A percentile compares a stretch with the other conserved stretches of the same genome.
Conservation (phyloP, 1,284 basidiomycete species). For the Neolentinus lepideus region DNA sequence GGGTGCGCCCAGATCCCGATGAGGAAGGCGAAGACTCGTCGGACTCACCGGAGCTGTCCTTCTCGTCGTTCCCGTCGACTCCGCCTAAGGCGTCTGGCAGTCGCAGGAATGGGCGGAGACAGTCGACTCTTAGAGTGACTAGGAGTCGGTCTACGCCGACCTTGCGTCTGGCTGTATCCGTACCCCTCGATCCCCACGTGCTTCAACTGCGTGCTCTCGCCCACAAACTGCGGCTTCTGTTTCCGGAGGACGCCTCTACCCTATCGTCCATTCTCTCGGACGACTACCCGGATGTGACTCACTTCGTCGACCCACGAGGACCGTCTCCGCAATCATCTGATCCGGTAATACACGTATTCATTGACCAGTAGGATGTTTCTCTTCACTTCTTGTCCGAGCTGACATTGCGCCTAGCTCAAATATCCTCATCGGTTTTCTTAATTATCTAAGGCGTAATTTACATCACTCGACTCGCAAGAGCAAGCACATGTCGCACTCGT, state of each 20-base stretch:
- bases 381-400: constrained; percentile 6
- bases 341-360: constrained; percentile 72
- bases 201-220: constrained; percentile 46
- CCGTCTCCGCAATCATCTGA: constrained; percentile 41
- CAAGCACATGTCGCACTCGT: constrained; percentile 58
- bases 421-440: constrained; percentile 73
- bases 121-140: constrained; percentile 22
- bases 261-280: constrained; percentile 38
- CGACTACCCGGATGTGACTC: constrained; percentile 28
- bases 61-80: constrained; percentile 26
- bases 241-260: constrained; percentile 44
- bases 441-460: constrained; percentile 49
- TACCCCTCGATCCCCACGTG: constrained; percentile 42
- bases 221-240: constrained; percentile 47
- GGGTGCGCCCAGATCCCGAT: background rate
- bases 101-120: constrained; percentile 17
- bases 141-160: constrained; percentile 38
- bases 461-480: constrained; percentile 23
- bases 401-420: constrained; percentile 52
- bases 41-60: constrained; percentile 23
- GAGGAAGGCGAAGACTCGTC: constrained; percentile 18
- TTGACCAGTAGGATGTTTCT: constrained; percentile 61
- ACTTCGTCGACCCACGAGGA: constrained; percentile 45
- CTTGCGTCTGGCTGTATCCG: constrained; percentile 27
- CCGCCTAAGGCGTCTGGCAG: constrained; percentile 26